These are phyloP conservation scores for Cryptococcus floricola DNA, from an alignment of 1,284 basidiomycete species.

Conservation along the genomic window DNA sequence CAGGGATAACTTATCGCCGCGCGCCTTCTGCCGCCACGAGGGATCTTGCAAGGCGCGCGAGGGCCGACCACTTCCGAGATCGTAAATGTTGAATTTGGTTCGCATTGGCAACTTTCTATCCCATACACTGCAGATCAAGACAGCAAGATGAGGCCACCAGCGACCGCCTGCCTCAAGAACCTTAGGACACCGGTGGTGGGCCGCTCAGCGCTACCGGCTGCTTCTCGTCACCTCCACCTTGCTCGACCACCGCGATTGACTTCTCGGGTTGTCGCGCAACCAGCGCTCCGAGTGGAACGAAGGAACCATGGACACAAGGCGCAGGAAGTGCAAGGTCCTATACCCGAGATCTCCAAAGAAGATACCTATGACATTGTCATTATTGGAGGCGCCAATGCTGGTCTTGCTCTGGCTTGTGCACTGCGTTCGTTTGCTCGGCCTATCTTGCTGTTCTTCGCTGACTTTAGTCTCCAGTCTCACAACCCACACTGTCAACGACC, in stretches of 20 bases:
- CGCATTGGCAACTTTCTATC: background rate
- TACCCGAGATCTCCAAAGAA: constrained; percentile 21
- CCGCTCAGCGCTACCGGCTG: background rate
- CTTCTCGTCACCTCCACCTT: background rate
- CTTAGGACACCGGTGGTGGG: background rate
- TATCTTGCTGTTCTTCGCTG: background rate
- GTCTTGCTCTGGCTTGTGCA: constrained; percentile 82
- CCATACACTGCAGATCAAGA: background rate
- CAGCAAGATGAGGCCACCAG: background rate
- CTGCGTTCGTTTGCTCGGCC: constrained; percentile 58
- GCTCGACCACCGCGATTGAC: background rate
- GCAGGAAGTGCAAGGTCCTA: background rate
- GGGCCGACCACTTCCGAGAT: background rate
- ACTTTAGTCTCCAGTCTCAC: constrained; percentile 53
- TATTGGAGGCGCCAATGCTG: constrained; percentile 90
- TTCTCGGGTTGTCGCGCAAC: background rate
- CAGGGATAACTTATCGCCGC: background rate
- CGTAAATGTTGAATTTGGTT: background rate
- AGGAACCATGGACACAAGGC: background rate
- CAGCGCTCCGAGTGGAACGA: background rate
- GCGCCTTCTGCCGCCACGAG: background rate
- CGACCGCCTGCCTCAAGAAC: background rate
- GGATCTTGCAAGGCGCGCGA: background rate
- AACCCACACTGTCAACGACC: constrained; percentile 53
- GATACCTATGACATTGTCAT: constrained; percentile 74